Conservation (phyloP, 2,329 filamentous ascomycete genomes). For the Arthrinium puccinioides region DNA sequence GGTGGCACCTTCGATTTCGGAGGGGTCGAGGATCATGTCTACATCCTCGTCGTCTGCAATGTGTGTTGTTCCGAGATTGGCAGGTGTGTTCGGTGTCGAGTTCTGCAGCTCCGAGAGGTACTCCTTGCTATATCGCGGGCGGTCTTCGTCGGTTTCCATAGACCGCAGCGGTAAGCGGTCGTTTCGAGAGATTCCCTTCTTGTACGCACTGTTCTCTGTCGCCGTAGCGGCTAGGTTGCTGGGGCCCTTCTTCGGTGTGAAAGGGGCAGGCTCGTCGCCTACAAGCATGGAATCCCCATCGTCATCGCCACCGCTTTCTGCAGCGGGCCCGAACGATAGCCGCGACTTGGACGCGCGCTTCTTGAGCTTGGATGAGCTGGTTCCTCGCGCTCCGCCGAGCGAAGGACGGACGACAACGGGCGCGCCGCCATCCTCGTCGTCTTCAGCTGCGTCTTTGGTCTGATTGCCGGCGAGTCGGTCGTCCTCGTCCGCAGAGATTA, state of each 20-base stretch:
- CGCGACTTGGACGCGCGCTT: constrained; percentile 59
- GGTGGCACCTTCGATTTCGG: constrained; percentile 55
- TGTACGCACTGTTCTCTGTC: constrained; percentile 59
- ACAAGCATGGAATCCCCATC: constrained; percentile 32
- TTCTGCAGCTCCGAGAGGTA: constrained; percentile 79
- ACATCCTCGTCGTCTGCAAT: constrained; percentile 38
- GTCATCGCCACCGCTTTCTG: constrained; percentile 45
- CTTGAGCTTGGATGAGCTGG: constrained; percentile 52
- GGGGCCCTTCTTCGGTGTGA: constrained; percentile 49
- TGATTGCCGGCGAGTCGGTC: constrained; percentile 7
- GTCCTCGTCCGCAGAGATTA: constrained; percentile 37
- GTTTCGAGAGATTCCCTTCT: constrained; percentile 39
- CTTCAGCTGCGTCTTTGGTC: constrained; percentile 21
- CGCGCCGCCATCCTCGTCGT: constrained; percentile 36
- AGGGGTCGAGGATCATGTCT: constrained; percentile 49
- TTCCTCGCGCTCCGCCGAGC: constrained; percentile 29
- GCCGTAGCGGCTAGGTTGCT: constrained; percentile 55
- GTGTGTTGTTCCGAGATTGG: constrained; percentile 36
- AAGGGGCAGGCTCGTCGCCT: constrained; percentile 30
- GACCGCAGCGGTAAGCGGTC: constrained; percentile 50
- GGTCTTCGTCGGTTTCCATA: constrained; percentile 54
- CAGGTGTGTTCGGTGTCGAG: constrained; percentile 78
- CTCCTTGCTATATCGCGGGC: constrained; percentile 78
- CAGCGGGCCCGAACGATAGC: constrained; percentile 67
- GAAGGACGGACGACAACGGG: constrained; percentile 43